Evolutionary conservation across 2,329 filamentous ascomycete species (phyloP).

Genomic region (Fusarium sp.): DNA sequence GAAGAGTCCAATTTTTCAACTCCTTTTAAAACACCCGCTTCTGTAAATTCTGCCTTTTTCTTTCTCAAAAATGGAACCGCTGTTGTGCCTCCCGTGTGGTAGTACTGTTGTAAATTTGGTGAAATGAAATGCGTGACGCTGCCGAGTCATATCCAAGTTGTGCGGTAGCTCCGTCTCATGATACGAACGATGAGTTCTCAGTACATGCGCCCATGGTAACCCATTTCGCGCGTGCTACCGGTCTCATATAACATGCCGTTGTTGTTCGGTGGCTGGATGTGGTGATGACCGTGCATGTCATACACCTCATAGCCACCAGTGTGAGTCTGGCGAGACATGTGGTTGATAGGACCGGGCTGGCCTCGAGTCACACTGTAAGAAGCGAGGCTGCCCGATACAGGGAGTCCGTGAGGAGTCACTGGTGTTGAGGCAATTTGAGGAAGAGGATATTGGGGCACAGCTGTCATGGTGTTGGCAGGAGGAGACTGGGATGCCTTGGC

Average conservation of each 20-base stretch:
- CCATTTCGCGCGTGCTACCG: conserved; percentile 52
- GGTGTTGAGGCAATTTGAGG: conserved; percentile 41
- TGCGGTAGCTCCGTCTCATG: conserved; percentile 6
- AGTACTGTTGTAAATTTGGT: conserved; percentile 29
- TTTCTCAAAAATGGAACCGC: conserved; percentile 29
- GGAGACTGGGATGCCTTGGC: conserved; percentile 43
- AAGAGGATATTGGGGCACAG: conserved; percentile 39
- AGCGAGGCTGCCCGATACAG: conserved; percentile 43
- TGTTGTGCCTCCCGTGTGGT: conserved; percentile 34
- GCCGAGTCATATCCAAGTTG: conserved; percentile 9
- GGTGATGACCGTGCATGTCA: conserved; percentile 53
- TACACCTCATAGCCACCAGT: conserved; percentile 55
- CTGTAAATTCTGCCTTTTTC: conserved; percentile 19
- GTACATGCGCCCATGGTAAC: conserved; percentile 57
- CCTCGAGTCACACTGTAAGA: conserved; percentile 48
- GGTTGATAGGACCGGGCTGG: conserved; percentile 41
- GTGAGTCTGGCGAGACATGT: conserved; percentile 46
- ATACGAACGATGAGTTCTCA: conserved; percentile 37
- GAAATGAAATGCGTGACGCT: conserved; percentile 9
- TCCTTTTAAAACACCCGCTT: conserved; percentile 27
- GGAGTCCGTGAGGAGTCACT: conserved; percentile 40
- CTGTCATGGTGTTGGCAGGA: conserved; percentile 21
- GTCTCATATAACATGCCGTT: conserved; percentile 57
- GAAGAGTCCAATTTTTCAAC: conserved; percentile 22
- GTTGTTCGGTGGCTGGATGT: conserved; percentile 30